These are phyloP conservation scores for Spiraea crenata DNA, from an alignment of 331 rosid species.

Conservation along the genomic window DNA sequence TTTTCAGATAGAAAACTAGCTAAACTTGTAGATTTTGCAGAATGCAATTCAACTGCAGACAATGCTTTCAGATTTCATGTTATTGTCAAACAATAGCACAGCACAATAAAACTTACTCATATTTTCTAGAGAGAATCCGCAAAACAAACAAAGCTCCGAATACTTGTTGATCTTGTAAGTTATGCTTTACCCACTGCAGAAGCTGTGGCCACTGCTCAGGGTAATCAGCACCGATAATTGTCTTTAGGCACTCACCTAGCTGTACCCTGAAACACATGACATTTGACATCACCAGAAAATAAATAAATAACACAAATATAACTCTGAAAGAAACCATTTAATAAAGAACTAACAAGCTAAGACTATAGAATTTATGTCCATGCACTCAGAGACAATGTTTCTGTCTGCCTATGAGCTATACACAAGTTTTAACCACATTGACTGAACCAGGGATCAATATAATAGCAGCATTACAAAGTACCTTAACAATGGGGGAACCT, in stretches of 20 bases:
- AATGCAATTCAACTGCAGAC: not conserved
- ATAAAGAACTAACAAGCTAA: constrained; percentile 1
- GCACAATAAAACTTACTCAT: constrained; percentile 56
- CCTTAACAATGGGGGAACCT: constrained; percentile 83
- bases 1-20: not conserved
- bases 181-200: constrained; percentile 78
- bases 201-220: constrained; percentile 87
- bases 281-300: constrained; percentile 11
- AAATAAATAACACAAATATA: not conserved
- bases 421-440: not conserved
- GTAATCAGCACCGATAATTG: constrained; percentile 72
- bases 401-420: not conserved
- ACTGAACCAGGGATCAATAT: not conserved
- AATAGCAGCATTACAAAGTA: constrained; percentile 16
- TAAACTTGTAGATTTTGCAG: not conserved
- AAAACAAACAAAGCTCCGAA: constrained; percentile 78
- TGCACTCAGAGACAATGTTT: not conserved
- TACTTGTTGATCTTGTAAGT: constrained; percentile 70
- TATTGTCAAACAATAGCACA: not conserved
- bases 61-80: not conserved
- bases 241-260: constrained; percentile 90
- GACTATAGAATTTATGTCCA: not conserved
- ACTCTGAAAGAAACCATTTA: not conserved
- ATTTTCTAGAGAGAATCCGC: constrained; percentile 86
- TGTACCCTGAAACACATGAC: constrained; percentile 60